Evolutionary conservation across 306 rosid species (phyloP).

Genomic region (Quercus bicolor): DNA sequence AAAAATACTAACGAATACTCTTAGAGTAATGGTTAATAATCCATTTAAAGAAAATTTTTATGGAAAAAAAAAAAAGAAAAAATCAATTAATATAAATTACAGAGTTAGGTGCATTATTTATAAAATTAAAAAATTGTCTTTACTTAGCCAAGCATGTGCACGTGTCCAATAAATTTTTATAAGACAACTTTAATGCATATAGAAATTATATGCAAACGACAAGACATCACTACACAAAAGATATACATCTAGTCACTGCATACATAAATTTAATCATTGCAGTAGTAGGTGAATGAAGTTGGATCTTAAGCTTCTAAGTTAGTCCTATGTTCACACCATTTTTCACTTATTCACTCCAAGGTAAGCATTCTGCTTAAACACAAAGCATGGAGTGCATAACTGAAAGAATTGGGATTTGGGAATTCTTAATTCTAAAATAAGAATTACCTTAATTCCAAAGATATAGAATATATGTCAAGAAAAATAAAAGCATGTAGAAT

Average conservation of each 20-base stretch:
- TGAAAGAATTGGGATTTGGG: background rate
- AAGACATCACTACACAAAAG: background rate
- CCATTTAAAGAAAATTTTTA: no score
- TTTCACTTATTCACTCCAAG: background rate
- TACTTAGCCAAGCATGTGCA: background rate
- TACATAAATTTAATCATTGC: background rate
- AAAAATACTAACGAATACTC: fast-evolving
- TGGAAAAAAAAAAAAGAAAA: no score
- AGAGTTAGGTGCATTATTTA: background rate
- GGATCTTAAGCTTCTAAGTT: background rate
- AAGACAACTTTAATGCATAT: background rate
- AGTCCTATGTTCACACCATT: background rate
- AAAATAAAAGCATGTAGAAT: background rate
- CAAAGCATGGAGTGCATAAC: background rate
- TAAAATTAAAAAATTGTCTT: background rate
- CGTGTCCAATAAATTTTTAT: background rate
- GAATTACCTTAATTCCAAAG: no score
- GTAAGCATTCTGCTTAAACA: background rate
- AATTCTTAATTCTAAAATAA: background rate
- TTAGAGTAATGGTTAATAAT: fast-evolving
- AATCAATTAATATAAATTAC: no score
- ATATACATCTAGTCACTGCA: background rate
- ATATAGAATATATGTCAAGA: background rate
- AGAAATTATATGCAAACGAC: background rate
- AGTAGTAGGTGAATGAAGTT: background rate